A percentile compares a stretch with the other conserved stretches of the same genome.
These are phyloP conservation scores for Yarrowia sp. DNA, from an alignment of 805 yeast species.

Conservation along the genomic window DNA sequence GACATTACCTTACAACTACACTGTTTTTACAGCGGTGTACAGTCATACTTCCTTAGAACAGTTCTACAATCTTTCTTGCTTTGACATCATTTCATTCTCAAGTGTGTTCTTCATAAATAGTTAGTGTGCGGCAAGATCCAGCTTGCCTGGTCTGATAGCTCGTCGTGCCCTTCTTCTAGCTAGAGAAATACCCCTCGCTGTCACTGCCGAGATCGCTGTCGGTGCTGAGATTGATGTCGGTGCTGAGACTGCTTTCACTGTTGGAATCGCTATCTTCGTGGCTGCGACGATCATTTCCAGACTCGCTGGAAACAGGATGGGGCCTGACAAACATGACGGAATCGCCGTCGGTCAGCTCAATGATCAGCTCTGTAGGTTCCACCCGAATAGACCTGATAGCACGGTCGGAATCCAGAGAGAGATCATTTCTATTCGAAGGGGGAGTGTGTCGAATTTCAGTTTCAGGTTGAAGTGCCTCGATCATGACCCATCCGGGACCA, in stretches of 20 bases:
- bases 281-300: too few relatives aligned
- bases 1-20: too few relatives aligned
- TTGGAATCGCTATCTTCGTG: too few relatives aligned
- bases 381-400: constrained; percentile 1
- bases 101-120: background rate
- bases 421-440: background rate
- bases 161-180: background rate
- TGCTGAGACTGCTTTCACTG: too few relatives aligned
- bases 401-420: too few relatives aligned
- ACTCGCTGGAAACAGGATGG: too few relatives aligned
- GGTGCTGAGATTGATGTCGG: too few relatives aligned
- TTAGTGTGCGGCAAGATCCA: background rate
- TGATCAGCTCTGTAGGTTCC: background rate
- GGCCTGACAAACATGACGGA: too few relatives aligned
- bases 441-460: background rate
- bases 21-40: too few relatives aligned
- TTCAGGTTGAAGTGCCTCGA: background rate
- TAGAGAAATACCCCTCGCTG: constrained; percentile 22
- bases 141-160: background rate
- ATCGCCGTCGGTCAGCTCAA: background rate
- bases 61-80: too few relatives aligned
- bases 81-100: too few relatives aligned
- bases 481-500: background rate
- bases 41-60: too few relatives aligned
- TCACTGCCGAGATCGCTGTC: background rate